Conservation (phyloP, 2,329 filamentous ascomycete genomes). For the Diatrype stigma region DNA sequence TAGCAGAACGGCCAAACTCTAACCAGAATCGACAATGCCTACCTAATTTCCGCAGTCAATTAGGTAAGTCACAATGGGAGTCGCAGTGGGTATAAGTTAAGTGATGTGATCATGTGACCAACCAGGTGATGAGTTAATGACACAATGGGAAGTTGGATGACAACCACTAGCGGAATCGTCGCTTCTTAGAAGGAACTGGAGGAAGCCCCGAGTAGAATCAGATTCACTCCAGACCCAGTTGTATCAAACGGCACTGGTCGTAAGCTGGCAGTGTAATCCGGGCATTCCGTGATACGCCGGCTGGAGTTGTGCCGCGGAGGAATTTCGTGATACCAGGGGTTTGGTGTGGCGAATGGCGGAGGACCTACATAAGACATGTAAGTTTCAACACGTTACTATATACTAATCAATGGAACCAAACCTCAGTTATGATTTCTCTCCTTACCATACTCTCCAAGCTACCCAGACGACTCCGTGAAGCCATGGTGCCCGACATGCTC, state of each 20-base stretch:
- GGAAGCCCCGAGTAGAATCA: neutral
- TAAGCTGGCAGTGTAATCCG: neutral
- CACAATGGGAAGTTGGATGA: no score
- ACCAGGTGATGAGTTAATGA: no score
- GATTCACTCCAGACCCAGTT: neutral
- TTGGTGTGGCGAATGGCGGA: neutral
- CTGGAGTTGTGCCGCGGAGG: neutral
- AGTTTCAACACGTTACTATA: neutral
- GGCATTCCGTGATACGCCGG: neutral
- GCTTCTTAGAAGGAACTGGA: no score
- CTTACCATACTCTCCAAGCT: constrained; percentile 2
- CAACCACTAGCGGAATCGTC: no score
- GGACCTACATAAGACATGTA: no score
- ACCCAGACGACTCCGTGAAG: constrained; percentile 7
- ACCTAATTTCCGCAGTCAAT: no score
- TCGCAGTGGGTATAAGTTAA: no score
- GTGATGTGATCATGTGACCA: no score
- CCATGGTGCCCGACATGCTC: constrained; percentile 15
- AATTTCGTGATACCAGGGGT: neutral
- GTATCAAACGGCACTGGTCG: constrained; percentile 4
- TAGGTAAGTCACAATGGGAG: no score
- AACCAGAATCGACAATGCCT: no score
- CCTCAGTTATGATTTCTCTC: neutral
- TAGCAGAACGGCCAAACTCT: no score
- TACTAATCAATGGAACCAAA: neutral